phyloP scores from a whole-genome alignment of 176 grass and related monocot genomes.

The Ampelocalamus luodianensis region DNA sequence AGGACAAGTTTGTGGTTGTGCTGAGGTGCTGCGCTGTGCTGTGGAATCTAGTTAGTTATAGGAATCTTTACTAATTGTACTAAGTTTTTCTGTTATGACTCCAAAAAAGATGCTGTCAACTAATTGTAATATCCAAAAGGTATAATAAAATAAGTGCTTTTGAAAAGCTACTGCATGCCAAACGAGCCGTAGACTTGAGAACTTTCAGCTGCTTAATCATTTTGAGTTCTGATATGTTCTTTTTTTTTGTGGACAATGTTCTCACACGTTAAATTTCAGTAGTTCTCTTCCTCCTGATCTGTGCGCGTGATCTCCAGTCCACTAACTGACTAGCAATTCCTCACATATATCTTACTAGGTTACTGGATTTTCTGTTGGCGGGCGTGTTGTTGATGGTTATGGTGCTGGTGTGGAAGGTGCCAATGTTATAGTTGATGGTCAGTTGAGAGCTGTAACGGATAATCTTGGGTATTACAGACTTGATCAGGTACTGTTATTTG shows the following conservation, averaged over 20 bases:
- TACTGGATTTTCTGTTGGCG: constrained; percentile 98
- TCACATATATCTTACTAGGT: constrained; percentile 55
- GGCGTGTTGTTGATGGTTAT: constrained; percentile 71
- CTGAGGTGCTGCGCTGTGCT: too few relatives aligned
- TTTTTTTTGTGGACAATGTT: constrained; percentile 20
- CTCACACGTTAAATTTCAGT: constrained; percentile 11
- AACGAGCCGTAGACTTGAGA: not conserved
- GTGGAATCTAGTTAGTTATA: too few relatives aligned
- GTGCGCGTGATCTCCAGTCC: not conserved
- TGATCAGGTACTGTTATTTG: constrained; percentile 76
- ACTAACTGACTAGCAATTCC: constrained; percentile 16
- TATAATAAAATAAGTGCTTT: too few relatives aligned
- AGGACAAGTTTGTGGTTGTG: too few relatives aligned
- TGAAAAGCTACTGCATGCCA: too few relatives aligned
- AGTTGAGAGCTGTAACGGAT: constrained; percentile 77
- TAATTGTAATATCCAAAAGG: too few relatives aligned
- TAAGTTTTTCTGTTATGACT: too few relatives aligned
- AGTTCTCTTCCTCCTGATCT: constrained; percentile 17
- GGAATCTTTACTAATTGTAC: too few relatives aligned
- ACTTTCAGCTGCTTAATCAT: constrained; percentile 25
- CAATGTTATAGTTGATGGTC: constrained; percentile 79
- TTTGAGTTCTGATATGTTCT: not conserved
- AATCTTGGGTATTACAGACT: constrained; percentile 88
- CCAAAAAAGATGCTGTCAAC: too few relatives aligned
- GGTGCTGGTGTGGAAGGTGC: constrained; percentile 79